Evolutionary conservation across 495 filamentous ascomycete species (phyloP).

Genomic region (Sabuloglossum arenarium): DNA sequence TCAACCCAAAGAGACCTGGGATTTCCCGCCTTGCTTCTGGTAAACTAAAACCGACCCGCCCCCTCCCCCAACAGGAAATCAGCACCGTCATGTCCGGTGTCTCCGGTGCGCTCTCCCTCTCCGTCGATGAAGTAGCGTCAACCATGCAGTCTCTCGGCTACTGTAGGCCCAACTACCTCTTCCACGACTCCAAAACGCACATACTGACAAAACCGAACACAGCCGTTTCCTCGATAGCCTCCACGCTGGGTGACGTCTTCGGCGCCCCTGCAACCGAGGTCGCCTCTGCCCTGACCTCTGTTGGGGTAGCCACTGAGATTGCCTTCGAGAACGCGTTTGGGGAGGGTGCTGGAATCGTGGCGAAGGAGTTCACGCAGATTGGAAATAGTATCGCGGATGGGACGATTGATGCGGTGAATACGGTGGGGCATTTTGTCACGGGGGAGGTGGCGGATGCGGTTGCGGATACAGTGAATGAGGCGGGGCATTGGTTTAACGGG

Average conservation of each 20-base stretch:
- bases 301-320: neutral
- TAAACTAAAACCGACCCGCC: no score
- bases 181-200: no score
- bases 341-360: neutral
- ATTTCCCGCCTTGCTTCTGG: no score
- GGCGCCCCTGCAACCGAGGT: neutral
- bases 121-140: neutral
- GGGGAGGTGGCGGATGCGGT: neutral
- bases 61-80: neutral
- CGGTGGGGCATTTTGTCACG: neutral
- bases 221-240: neutral
- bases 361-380: neutral
- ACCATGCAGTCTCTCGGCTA: neutral
- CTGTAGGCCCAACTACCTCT: no score
- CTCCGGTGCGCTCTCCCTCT: neutral
- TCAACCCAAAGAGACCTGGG: no score
- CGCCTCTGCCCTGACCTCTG: neutral
- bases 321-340: neutral
- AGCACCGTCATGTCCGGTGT: neutral
- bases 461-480: neutral
- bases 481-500: neutral
- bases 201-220: no score
- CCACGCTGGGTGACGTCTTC: neutral
- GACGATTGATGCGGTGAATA: neutral
- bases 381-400: neutral